phyloP scores from a whole-genome alignment of 2,329 filamentous ascomycete species.

The Fusarium multiceps region DNA sequence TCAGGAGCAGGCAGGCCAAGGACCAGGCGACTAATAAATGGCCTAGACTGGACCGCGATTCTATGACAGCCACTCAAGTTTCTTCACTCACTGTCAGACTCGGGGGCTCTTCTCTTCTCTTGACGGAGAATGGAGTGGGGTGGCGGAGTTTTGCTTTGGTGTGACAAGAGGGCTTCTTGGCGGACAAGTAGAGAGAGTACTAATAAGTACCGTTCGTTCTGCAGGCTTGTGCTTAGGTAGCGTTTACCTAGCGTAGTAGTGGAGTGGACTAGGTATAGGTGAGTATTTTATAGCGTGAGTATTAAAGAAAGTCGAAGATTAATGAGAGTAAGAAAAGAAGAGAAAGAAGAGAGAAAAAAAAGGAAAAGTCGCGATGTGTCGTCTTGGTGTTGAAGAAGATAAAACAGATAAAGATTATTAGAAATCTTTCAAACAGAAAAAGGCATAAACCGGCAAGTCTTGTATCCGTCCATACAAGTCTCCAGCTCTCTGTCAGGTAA shows the following conservation, averaged over 20 bases:
- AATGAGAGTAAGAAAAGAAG: not conserved
- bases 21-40: conserved; percentile 12
- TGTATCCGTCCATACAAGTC: conserved; percentile 17
- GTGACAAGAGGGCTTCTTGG: conserved; percentile 27
- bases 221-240: not conserved
- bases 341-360: not conserved
- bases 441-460: conserved; percentile 25
- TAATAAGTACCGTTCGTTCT: conserved; percentile 4
- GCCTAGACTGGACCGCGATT: not conserved
- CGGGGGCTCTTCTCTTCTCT: not conserved
- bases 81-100: conserved; percentile 13
- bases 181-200: conserved; percentile 10
- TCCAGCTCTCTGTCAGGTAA: conserved; percentile 7
- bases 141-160: conserved; percentile 39
- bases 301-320: not conserved
- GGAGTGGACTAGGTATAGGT: not conserved
- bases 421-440: conserved; percentile 3
- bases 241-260: not conserved
- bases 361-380: not conserved
- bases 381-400: conserved; percentile 6
- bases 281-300: not conserved
- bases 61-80: conserved; percentile 26
- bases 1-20: conserved; percentile 2
- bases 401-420: conserved; percentile 4
- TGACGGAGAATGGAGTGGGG: conserved; percentile 36